Percentiles rank a stretch among this genome's conserved stretches.
Evolutionary conservation across 345 rosid genomes (phyloP).

Genomic region (Eucalyptus polybractea): DNA sequence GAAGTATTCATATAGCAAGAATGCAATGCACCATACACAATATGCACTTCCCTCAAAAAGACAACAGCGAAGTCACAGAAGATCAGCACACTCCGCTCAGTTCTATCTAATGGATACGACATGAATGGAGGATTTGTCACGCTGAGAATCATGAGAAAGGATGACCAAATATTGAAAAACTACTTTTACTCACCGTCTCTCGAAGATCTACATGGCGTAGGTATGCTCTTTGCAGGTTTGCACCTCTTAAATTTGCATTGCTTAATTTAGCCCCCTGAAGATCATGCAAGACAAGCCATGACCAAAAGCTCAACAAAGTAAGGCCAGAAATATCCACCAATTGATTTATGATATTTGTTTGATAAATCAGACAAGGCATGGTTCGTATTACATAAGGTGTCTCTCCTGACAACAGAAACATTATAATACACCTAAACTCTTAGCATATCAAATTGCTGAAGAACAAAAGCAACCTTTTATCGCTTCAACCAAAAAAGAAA

Average conservation of each 20-base stretch:
- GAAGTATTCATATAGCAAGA: neutral
- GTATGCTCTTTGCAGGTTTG: conserved; percentile 91
- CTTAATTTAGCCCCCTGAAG: conserved; percentile 78
- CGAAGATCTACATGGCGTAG: conserved; percentile 76
- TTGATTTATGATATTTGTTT: neutral
- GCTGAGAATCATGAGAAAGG: neutral
- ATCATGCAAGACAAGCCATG: neutral
- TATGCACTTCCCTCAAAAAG: neutral
- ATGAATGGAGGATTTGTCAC: neutral
- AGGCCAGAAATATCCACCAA: neutral
- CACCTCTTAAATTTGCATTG: conserved; percentile 79
- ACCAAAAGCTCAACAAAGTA: neutral
- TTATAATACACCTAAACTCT: neutral
- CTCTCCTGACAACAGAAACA: neutral
- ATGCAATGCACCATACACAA: neutral
- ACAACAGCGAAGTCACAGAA: neutral
- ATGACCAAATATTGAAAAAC: neutral
- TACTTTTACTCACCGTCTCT: conserved; percentile 51
- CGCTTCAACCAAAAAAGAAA: neutral
- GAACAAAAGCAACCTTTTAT: neutral
- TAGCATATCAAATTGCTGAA: neutral
- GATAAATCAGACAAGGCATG: neutral
- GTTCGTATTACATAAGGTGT: neutral
- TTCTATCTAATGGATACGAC: neutral
- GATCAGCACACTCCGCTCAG: neutral